Conservation (phyloP, 2,329 filamentous ascomycete genomes). For the Epichloe coenophiala region DNA sequence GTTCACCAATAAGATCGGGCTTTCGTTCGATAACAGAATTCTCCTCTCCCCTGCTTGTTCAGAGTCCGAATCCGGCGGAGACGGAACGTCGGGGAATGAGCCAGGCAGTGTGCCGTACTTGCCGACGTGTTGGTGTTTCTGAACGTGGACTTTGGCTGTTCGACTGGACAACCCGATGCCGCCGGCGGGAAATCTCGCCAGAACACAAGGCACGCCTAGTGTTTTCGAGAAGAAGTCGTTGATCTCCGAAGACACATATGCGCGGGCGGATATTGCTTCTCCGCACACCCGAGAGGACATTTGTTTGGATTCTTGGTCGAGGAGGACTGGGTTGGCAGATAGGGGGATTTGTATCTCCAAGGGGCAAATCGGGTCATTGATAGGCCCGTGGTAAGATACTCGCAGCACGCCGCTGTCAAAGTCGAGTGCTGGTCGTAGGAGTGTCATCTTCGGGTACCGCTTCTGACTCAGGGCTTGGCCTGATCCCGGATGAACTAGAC, state of each 20-base stretch:
- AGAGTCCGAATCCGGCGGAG: slow-evolving; percentile 43
- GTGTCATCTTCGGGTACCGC: slow-evolving; percentile 72
- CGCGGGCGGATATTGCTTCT: slow-evolving; percentile 56
- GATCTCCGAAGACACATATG: slow-evolving; percentile 53
- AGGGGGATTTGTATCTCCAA: slow-evolving; percentile 37
- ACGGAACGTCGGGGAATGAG: slow-evolving; percentile 39
- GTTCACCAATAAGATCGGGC: slow-evolving; percentile 77
- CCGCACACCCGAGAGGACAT: slow-evolving; percentile 65
- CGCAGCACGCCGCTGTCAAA: slow-evolving; percentile 51
- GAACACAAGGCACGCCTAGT: slow-evolving; percentile 64
- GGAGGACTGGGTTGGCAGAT: slow-evolving; percentile 50
- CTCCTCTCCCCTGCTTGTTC: slow-evolving; percentile 29
- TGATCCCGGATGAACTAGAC: slow-evolving; percentile 75
- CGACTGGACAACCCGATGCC: slow-evolving; percentile 45
- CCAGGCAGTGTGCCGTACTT: slow-evolving; percentile 29
- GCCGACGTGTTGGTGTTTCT: slow-evolving; percentile 35
- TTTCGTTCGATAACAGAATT: slow-evolving; percentile 83
- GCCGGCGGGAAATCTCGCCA: slow-evolving; percentile 66
- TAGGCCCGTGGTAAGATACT: slow-evolving; percentile 36
- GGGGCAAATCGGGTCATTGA: not conserved
- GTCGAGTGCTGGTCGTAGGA: slow-evolving; percentile 64
- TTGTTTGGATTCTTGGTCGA: slow-evolving; percentile 27
- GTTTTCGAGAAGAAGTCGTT: slow-evolving; percentile 65
- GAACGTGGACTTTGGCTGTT: slow-evolving; percentile 58
- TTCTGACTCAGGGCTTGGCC: slow-evolving; percentile 82